Evolutionary conservation across 345 rosid species (phyloP).

Genomic region (Arabidopsis suecica): DNA sequence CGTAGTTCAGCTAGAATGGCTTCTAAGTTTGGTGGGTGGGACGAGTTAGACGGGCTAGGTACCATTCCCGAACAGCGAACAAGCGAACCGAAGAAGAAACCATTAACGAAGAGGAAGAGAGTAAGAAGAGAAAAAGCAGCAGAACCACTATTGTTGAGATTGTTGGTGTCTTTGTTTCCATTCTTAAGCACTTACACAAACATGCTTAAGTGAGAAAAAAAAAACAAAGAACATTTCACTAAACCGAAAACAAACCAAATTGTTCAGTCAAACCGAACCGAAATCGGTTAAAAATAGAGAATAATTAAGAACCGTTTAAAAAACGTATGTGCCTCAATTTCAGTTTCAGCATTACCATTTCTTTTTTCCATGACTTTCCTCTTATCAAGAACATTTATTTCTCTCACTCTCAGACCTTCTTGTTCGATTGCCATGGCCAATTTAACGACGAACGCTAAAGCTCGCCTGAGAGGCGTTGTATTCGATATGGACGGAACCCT

Average conservation of each 20-base stretch:
- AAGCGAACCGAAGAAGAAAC: constrained; percentile 24
- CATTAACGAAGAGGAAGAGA: constrained; percentile 22
- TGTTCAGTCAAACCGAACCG: constrained; percentile 32
- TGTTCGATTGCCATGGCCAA: constrained; percentile 38
- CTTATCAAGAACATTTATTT: constrained; percentile 40
- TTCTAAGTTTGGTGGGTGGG: constrained; percentile 49
- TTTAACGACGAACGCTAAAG: constrained; percentile 38
- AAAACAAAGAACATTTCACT: neutral
- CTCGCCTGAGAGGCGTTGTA: constrained; percentile 68
- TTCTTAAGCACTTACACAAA: constrained; percentile 45
- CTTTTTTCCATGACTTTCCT: constrained; percentile 36
- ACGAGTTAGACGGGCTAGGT: constrained; percentile 32
- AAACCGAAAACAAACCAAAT: constrained; percentile 7
- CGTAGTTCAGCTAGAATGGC: constrained; percentile 27
- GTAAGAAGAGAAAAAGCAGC: constrained; percentile 37
- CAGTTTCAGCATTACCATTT: constrained; percentile 5
- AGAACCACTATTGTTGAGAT: constrained; percentile 44
- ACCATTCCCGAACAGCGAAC: constrained; percentile 3
- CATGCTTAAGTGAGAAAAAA: constrained; percentile 32
- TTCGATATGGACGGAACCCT: constrained; percentile 94
- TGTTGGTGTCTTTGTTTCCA: constrained; percentile 46
- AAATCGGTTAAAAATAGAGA: constrained; percentile 24
- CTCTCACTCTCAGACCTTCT: constrained; percentile 38
- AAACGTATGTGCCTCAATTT: constrained; percentile 10
- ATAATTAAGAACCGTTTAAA: constrained; percentile 25